Base-by-base conservation (phyloP, 192 early-diverging fungal species). In the Phycomyces blakesleeanus region DNA sequence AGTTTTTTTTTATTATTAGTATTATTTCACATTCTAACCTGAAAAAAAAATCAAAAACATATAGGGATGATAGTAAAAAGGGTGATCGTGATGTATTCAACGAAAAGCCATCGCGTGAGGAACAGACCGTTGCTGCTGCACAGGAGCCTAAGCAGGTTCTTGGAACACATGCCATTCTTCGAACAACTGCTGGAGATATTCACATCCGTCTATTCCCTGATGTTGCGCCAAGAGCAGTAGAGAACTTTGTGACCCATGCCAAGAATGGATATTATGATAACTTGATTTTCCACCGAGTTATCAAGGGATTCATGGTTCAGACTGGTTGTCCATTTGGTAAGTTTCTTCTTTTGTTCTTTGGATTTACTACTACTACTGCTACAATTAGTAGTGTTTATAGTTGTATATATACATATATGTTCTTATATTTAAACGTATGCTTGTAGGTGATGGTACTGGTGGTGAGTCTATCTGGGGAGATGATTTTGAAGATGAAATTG, bases 231-330 rank as follows among this genome's bases (percentile, higher is more conserved):
- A 96, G 94, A 70, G 87, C 96, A 2, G 94, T 96, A 18, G 92
- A 97, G 74, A 98, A 97, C 69, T 98, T 97, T 76, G 87, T 90
- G 11, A 90, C 86, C 0, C 88, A 95, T 50, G 75, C 92, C 3
- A 87, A 90, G 56, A 89, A 90, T 56, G 90, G 85, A 4, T 97
- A 96, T 64, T 97, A 94, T 67, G 91, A 96, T 57, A 88, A 87
- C 53, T 76, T 95, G n/a, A 88, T 94, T 25, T 97, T 98, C 76
- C 96, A 98, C 74, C 80, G 96, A n/a, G 88, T 95, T 15, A 96
- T 98, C 72, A 94, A 95, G 71, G 82, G 88, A 10, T 98, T 98
- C 68, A 98, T 98, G 95, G 75, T 97, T 37, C 95, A 97, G 73
- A 98, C 96, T 0, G 91, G 91, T n/a, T 88, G 91, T 72, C 90